These are phyloP conservation scores for Trametes sp. DNA, from an alignment of 1,284 basidiomycete species.

Conservation along the genomic window DNA sequence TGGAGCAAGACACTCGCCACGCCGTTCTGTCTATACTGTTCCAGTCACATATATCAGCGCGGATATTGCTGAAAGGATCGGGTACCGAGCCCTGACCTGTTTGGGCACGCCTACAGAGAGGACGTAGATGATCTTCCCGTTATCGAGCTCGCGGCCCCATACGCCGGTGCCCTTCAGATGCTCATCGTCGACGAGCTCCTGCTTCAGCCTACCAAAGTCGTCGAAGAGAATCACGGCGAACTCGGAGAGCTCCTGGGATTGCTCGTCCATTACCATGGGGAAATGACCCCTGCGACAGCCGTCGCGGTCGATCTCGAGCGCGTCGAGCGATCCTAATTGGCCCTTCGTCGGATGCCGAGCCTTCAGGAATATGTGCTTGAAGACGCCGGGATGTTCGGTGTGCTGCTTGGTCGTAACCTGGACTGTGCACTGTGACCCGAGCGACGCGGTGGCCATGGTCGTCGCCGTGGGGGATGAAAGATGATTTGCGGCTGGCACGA, in stretches of 20 bases:
- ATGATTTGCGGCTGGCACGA: too few relatives aligned
- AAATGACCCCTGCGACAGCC: slow-evolving; percentile 29
- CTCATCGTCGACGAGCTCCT: slow-evolving; percentile 38
- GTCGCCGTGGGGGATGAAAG: background rate
- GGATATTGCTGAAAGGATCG: too few relatives aligned
- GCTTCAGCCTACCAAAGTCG: slow-evolving; percentile 35
- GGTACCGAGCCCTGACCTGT: too few relatives aligned
- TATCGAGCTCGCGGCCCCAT: slow-evolving; percentile 43
- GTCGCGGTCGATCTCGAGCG: slow-evolving; percentile 21
- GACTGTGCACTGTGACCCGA: slow-evolving; percentile 3
- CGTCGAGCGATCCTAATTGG: slow-evolving; percentile 11
- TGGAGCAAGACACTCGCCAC: slow-evolving; percentile 39
- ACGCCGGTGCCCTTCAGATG: slow-evolving; percentile 43
- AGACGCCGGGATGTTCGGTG: slow-evolving; percentile 10
- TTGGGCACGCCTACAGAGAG: slow-evolving; percentile 34
- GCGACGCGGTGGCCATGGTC: background rate
- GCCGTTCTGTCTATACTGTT: slow-evolving; percentile 34
- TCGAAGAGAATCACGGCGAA: slow-evolving; percentile 42
- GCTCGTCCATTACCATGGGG: slow-evolving; percentile 39
- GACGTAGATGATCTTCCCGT: slow-evolving; percentile 40
- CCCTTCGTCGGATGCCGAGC: slow-evolving; percentile 11
- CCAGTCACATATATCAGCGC: too few relatives aligned
- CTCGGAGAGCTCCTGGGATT: slow-evolving; percentile 40
- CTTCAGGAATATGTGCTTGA: slow-evolving; percentile 13
- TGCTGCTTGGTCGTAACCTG: background rate